Percentiles rank a stretch among this genome's conserved stretches.
phyloP scores from a whole-genome alignment of 768 basidiomycete species.

The Lentinus brumalis region DNA sequence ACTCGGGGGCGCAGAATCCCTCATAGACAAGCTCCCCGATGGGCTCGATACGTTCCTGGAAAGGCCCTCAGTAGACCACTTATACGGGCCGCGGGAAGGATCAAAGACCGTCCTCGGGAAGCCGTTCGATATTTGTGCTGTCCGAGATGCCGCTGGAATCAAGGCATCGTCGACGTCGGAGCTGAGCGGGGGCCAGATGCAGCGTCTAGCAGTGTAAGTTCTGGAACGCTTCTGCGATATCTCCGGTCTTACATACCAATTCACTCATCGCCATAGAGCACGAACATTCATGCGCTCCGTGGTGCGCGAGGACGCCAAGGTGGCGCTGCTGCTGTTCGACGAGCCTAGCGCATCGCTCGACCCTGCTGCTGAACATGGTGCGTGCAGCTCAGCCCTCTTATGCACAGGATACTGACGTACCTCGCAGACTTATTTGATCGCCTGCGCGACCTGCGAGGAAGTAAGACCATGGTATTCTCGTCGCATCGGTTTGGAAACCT shows the following conservation, averaged over 20 bases:
- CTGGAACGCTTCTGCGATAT: too few species aligned
- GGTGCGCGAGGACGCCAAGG: slow-evolving; percentile 19
- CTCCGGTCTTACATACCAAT: not conserved
- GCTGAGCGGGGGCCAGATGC: slow-evolving; percentile 8
- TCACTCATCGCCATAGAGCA: slow-evolving; percentile 9
- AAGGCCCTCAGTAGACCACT: slow-evolving; percentile 67
- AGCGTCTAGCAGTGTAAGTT: slow-evolving; percentile 2
- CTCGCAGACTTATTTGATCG: slow-evolving; percentile 55
- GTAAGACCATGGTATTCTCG: slow-evolving; percentile 84
- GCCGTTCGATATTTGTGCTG: slow-evolving; percentile 47
- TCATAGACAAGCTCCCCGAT: slow-evolving; percentile 63
- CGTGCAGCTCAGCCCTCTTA: too few species aligned
- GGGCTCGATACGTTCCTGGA: slow-evolving; percentile 71
- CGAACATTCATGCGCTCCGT: slow-evolving; percentile 28
- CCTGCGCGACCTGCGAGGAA: slow-evolving; percentile 65
- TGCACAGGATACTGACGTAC: too few species aligned
- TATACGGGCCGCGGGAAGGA: slow-evolving; percentile 63
- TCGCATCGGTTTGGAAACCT: slow-evolving; percentile 74
- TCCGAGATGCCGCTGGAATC: slow-evolving; percentile 50
- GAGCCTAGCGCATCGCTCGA: slow-evolving; percentile 31
- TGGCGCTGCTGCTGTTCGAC: slow-evolving; percentile 26
- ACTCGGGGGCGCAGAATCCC: slow-evolving; percentile 66
- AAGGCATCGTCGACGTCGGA: slow-evolving; percentile 12
- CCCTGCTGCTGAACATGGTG: slow-evolving; percentile 57
- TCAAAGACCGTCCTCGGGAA: slow-evolving; percentile 59